Conservation (phyloP, 1,284 basidiomycete genomes). For the Xerocomus nothofagi region DNA sequence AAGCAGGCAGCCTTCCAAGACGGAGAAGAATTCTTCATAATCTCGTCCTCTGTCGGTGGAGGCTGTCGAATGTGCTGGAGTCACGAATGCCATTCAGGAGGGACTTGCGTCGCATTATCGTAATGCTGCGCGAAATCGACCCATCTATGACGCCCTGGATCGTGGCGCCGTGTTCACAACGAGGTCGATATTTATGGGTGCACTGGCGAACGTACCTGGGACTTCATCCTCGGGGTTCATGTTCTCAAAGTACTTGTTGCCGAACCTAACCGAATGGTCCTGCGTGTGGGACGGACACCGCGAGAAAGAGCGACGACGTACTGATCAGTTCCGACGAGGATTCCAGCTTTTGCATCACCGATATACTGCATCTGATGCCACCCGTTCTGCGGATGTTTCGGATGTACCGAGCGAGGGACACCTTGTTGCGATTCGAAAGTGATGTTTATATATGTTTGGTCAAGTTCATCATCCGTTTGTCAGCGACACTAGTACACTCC, state of each 20-base stretch:
- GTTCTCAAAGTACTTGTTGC: conserved; percentile 92
- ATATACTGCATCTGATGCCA: conserved; percentile 87
- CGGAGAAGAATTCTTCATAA: conserved; percentile 68
- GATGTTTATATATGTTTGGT: conserved; percentile 30
- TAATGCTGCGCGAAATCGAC: conserved; percentile 90
- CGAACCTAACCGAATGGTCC: conserved; percentile 56
- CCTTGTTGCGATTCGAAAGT: conserved; percentile 42
- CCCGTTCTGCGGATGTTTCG: conserved; percentile 74
- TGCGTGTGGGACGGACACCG: background rate
- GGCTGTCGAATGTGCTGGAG: conserved; percentile 84
- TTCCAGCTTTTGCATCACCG: conserved; percentile 86
- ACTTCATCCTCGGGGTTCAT: conserved; percentile 80
- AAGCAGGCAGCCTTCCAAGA: conserved; percentile 66
- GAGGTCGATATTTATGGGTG: too few species aligned
- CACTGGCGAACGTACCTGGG: conserved; percentile 60
- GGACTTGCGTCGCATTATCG: conserved; percentile 86
- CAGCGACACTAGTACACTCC: too few species aligned
- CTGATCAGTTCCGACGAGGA: conserved; percentile 80
- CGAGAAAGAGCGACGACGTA: conserved; percentile 45
- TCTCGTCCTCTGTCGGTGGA: conserved; percentile 72
- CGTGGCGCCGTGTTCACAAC: background rate
- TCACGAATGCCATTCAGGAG: conserved; percentile 96
- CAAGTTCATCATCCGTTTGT: too few species aligned
- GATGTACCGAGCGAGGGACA: conserved; percentile 75
- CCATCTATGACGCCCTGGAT: conserved; percentile 87